These are phyloP conservation scores for Furcasterigmium sp. DNA, from an alignment of 2,329 filamentous ascomycete species.

Conservation along the genomic window DNA sequence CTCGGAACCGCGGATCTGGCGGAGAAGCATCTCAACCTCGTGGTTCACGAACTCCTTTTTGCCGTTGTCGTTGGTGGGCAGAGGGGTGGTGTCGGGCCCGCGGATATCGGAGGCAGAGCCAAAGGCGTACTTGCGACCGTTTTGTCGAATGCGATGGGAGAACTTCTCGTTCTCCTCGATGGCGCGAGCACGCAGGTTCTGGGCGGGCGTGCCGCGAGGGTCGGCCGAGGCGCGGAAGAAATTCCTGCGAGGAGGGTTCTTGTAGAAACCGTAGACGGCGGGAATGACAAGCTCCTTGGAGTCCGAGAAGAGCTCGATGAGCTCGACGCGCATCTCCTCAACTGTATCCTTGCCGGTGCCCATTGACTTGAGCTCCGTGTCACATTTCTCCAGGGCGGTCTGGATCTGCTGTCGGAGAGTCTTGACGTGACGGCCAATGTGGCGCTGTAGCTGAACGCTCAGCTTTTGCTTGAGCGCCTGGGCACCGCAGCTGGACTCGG, in stretches of 20 bases:
- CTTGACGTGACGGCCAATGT: conserved; percentile 48
- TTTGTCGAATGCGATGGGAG: conserved; percentile 39
- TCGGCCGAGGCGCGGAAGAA: conserved; percentile 46
- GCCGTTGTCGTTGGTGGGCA: conserved; percentile 21
- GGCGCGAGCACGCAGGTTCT: conserved; percentile 45
- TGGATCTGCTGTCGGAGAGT: conserved; percentile 45
- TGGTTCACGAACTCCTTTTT: conserved; percentile 43
- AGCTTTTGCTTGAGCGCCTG: conserved; percentile 41
- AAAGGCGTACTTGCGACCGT: conserved; percentile 44
- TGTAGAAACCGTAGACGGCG: conserved; percentile 49
- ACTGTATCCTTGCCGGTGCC: conserved; percentile 45
- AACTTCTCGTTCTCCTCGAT: conserved; percentile 48
- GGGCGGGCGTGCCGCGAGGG: conserved; percentile 43
- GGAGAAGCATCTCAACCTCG: conserved; percentile 43
- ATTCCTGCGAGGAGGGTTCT: conserved; percentile 45
- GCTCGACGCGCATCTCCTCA: conserved; percentile 48
- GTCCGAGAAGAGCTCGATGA: conserved; percentile 46
- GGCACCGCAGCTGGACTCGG: conserved; percentile 41
- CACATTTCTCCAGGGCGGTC: conserved; percentile 41
- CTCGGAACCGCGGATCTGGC: conserved; percentile 46
- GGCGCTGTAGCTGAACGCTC: conserved; percentile 43
- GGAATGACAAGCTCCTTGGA: conserved; percentile 50
- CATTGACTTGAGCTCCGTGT: conserved; percentile 43
- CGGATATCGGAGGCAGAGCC: conserved; percentile 12
- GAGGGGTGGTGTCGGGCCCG: conserved; percentile 14